Percentiles rank a stretch among this genome's conserved stretches.
These are phyloP conservation scores for Clonostachys solani DNA, from an alignment of 2,329 filamentous ascomycete species.

Conservation along the genomic window DNA sequence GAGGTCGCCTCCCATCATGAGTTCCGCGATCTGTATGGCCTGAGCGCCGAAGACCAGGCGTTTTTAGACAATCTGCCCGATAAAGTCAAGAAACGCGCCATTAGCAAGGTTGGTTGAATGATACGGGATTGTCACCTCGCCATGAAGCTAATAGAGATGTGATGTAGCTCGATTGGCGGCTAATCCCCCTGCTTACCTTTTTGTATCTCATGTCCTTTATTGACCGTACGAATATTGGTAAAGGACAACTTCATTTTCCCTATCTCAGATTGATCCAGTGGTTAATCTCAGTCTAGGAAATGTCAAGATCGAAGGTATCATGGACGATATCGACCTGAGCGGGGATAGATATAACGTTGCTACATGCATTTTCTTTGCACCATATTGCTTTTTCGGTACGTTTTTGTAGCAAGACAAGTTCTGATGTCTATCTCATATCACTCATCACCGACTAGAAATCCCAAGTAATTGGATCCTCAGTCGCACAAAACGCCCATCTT, in stretches of 20 bases:
- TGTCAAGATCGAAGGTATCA: conserved; percentile 58
- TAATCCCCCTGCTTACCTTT: neutral
- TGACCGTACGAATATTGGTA: conserved; percentile 1
- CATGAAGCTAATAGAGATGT: neutral
- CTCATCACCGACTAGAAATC: conserved; percentile 41
- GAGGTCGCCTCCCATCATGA: neutral
- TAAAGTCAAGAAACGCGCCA: neutral
- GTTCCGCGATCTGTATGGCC: neutral
- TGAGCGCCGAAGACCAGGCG: neutral
- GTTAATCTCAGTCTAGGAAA: conserved; percentile 34
- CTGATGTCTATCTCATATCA: conserved; percentile 3
- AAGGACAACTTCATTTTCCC: neutral
- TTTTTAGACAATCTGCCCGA: neutral
- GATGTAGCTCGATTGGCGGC: neutral
- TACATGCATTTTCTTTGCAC: conserved; percentile 18
- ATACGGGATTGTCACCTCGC: neutral
- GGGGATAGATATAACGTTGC: conserved; percentile 57
- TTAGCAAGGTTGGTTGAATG: neutral
- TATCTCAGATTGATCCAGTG: neutral
- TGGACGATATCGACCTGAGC: conserved; percentile 51
- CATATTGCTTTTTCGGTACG: neutral
- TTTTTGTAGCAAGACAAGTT: neutral
- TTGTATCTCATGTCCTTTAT: conserved; percentile 1
- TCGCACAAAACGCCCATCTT: conserved; percentile 27
- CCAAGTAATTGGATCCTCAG: neutral